Conservation (phyloP, 192 early-diverging fungal species). For the Umbelopsis isabellina region DNA sequence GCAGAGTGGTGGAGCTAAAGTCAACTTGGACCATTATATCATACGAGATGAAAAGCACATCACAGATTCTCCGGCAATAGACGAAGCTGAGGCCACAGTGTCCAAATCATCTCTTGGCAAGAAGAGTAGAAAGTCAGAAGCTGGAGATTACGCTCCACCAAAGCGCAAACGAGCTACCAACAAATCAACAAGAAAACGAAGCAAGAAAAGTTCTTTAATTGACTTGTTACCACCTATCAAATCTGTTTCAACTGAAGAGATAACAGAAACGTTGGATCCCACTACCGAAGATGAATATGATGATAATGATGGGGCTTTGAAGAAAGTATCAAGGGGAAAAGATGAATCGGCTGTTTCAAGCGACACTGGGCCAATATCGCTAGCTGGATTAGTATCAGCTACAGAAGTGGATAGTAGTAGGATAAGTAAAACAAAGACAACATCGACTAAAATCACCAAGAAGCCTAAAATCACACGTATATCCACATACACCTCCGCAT, state of each 20-base stretch:
- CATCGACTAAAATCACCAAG: neutral
- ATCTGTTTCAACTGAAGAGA: neutral
- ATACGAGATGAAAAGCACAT: neutral
- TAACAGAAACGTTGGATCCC: neutral
- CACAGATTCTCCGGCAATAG: too few relatives aligned
- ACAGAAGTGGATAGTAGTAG: neutral
- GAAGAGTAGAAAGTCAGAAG: neutral
- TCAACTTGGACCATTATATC: neutral
- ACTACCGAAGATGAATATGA: neutral
- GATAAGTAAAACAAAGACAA: neutral
- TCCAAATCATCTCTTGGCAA: neutral
- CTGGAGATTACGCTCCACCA: neutral
- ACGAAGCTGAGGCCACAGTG: neutral
- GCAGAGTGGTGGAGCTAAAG: constrained; percentile 3
- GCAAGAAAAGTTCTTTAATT: neutral
- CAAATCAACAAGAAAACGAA: neutral
- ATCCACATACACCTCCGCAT: neutral
- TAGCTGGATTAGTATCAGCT: constrained; percentile 13
- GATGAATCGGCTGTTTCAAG: neutral
- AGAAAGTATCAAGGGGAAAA: neutral
- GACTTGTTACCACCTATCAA: constrained; percentile 4
- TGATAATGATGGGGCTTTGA: too few relatives aligned
- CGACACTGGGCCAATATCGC: constrained; percentile 2
- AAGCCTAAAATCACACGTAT: neutral
- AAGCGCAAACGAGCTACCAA: constrained; percentile 4